phyloP scores from a whole-genome alignment of 495 filamentous ascomycete genomes.

The Articulospora tetracladia region DNA sequence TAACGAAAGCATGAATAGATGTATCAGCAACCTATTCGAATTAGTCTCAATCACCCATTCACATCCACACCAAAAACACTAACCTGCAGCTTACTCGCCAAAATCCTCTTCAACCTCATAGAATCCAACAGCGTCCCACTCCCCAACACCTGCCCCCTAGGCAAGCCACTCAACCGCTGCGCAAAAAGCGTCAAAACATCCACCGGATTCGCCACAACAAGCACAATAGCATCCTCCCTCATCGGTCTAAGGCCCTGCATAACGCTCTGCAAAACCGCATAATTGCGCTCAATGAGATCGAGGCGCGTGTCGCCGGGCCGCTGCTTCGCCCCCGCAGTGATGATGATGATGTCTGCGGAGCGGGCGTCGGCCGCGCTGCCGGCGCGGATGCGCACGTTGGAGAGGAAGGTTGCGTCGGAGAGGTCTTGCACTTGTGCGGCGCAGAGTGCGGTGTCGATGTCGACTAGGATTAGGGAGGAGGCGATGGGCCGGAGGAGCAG shows the following conservation, averaged over 20 bases:
- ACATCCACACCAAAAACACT: neutral
- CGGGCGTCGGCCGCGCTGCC: conserved; percentile 37
- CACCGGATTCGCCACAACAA: conserved; percentile 44
- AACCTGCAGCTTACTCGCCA: conserved; percentile 35
- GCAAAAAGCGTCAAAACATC: conserved; percentile 42
- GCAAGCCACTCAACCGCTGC: conserved; percentile 32
- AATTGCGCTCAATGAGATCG: conserved; percentile 37
- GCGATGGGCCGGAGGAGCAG: conserved; percentile 37
- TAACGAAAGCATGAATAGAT: conserved; percentile 36
- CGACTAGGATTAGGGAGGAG: conserved; percentile 39
- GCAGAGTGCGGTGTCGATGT: conserved; percentile 31
- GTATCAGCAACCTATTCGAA: conserved; percentile 28
- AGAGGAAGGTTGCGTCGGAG: conserved; percentile 34
- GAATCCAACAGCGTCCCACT: conserved; percentile 39
- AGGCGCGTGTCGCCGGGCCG: conserved; percentile 36
- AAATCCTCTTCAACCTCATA: conserved; percentile 31
- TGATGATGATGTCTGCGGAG: conserved; percentile 41
- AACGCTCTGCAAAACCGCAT: conserved; percentile 33
- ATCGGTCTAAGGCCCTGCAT: conserved; percentile 36
- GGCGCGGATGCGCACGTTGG: conserved; percentile 30
- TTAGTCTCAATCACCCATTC: neutral
- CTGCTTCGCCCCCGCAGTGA: conserved; percentile 42
- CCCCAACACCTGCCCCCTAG: conserved; percentile 35
- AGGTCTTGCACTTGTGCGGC: conserved; percentile 44
- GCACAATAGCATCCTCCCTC: conserved; percentile 31